phyloP scores from a whole-genome alignment of 768 basidiomycete species.

The Boletus coccyginus region DNA sequence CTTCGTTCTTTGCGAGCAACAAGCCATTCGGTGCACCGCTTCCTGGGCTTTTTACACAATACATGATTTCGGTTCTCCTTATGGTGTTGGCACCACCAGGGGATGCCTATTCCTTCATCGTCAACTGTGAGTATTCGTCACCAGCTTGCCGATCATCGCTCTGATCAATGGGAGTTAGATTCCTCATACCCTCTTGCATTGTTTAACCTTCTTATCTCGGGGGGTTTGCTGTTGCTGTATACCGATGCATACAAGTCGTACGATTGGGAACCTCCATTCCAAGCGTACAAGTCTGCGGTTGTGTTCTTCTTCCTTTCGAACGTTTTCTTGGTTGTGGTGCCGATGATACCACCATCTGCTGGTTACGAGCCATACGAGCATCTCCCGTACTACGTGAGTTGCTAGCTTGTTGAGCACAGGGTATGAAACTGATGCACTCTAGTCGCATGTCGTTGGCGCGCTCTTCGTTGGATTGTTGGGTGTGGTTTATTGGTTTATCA shows the following conservation, averaged over 20 bases:
- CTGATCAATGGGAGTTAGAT: conserved; percentile 34
- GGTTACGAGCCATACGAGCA: conserved; percentile 51
- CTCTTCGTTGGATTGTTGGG: conserved; percentile 49
- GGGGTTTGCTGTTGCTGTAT: conserved; percentile 63
- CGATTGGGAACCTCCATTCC: conserved; percentile 67
- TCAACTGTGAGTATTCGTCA: conserved; percentile 48
- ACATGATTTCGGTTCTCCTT: conserved; percentile 53
- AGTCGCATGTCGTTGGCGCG: conserved; percentile 52
- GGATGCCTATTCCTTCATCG: conserved; percentile 71
- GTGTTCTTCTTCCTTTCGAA: conserved; percentile 63
- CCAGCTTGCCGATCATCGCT: not conserved
- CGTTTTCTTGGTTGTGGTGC: conserved; percentile 58
- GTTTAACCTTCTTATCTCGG: conserved; percentile 57
- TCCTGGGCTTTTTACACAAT: conserved; percentile 61
- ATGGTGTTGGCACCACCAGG: conserved; percentile 61
- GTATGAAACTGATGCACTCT: not conserved
- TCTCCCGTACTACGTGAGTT: conserved; percentile 68
- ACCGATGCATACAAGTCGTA: conserved; percentile 40
- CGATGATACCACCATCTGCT: conserved; percentile 57
- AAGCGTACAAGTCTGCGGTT: conserved; percentile 46
- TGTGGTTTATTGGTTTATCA: conserved; percentile 54
- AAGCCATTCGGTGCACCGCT: conserved; percentile 69
- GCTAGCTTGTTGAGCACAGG: not conserved
- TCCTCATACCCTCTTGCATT: conserved; percentile 56
- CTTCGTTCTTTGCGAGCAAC: conserved; percentile 67